Percentiles rank a stretch among this genome's conserved stretches.
Evolutionary conservation across 2,329 filamentous ascomycete genomes (phyloP).

Genomic region (Bipolaris oryzae): DNA sequence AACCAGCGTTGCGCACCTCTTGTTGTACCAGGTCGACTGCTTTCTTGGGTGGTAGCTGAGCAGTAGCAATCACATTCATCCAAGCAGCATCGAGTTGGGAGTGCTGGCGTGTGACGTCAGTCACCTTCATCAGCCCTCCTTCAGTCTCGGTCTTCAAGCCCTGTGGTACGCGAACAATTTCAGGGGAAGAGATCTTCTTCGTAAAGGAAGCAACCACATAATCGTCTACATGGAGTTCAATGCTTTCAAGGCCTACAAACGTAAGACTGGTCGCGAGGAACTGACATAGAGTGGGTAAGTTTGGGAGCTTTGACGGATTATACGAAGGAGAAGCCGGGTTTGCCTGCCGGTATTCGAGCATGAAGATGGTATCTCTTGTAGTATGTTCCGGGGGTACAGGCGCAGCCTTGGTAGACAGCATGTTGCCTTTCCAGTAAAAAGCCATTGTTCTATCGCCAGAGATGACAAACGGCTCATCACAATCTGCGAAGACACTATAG

Average conservation of each 20-base stretch:
- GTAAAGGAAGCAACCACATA: conserved; percentile 77
- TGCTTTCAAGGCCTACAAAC: conserved; percentile 85
- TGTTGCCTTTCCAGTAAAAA: conserved; percentile 99
- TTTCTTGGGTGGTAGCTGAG: conserved; percentile 59
- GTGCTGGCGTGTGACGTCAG: conserved; percentile 79
- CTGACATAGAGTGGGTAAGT: conserved; percentile 83
- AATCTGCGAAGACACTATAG: conserved; percentile 98
- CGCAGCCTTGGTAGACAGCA: conserved; percentile 87
- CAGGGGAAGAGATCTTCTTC: conserved; percentile 84
- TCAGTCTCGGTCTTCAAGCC: conserved; percentile 83
- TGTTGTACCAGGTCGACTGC: conserved; percentile 43
- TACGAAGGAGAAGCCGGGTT: conserved; percentile 56
- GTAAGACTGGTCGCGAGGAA: conserved; percentile 95
- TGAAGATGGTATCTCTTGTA: conserved; percentile 82
- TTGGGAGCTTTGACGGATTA: conserved; percentile 74
- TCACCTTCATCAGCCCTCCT: conserved; percentile 86
- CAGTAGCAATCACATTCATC: conserved; percentile 88
- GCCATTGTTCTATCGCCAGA: conserved; percentile 94
- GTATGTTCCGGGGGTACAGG: conserved; percentile 71
- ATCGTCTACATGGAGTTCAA: conserved; percentile 91
- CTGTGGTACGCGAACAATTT: conserved; percentile 72
- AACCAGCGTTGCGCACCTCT: conserved; percentile 44
- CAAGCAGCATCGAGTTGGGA: conserved; percentile 91
- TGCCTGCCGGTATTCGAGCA: conserved; percentile 89
- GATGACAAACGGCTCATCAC: conserved; percentile 95